These are phyloP conservation scores for Plectranthus barbatus DNA, from an alignment of 257 asterid species.

Conservation along the genomic window DNA sequence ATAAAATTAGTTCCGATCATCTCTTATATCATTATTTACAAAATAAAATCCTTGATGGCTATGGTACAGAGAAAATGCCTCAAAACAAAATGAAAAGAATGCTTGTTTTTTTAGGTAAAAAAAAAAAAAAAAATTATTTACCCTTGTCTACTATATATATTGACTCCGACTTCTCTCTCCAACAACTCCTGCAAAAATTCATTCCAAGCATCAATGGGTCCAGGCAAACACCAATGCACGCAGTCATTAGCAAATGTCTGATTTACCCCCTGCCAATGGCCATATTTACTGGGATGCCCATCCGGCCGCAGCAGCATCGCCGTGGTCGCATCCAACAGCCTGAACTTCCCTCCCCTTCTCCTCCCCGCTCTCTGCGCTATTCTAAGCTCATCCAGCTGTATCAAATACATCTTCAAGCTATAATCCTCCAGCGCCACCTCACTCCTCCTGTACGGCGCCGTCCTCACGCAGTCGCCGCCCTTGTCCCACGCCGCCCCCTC, in stretches of 20 bases:
- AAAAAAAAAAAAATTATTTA: no score
- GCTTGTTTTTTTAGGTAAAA: no score
- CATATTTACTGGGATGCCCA: constrained; percentile 65
- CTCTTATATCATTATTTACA: no score
- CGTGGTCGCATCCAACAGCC: constrained; percentile 42
- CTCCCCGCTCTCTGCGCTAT: constrained; percentile 57
- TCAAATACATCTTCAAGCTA: constrained; percentile 45
- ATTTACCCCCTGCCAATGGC: constrained; percentile 31
- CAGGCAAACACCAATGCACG: constrained; percentile 75
- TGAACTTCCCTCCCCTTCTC: constrained; percentile 33
- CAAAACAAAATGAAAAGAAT: no score
- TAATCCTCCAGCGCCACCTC: constrained; percentile 46
- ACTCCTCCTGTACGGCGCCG: constrained; percentile 38
- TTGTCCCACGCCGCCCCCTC: constrained; percentile 81
- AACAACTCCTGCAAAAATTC: constrained; percentile 50
- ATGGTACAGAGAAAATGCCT: no score
- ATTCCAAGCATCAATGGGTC: constrained; percentile 62
- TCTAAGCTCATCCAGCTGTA: constrained; percentile 65
- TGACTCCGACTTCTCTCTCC: constrained; percentile 20
- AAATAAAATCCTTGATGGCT: no score
- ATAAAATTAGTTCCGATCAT: no score
- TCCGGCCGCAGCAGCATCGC: constrained; percentile 58
- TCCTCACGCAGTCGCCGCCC: constrained; percentile 76
- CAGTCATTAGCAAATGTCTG: constrained; percentile 42
- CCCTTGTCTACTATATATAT: background rate